Conservation (phyloP, 73 alveolate species). For the Effrenium voratum region DNA sequence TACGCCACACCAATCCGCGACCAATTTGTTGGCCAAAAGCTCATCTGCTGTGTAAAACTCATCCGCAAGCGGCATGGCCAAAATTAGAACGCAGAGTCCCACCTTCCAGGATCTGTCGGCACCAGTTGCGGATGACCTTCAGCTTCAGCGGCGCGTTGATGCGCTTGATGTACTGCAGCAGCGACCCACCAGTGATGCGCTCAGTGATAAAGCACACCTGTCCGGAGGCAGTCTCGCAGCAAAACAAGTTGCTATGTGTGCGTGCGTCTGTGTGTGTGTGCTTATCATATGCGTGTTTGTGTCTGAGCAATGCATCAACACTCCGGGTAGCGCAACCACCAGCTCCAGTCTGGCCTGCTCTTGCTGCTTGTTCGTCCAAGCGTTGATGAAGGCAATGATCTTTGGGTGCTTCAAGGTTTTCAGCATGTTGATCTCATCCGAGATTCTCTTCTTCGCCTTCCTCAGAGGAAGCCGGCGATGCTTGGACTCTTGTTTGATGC, state of each 20-base stretch:
- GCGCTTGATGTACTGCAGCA: constrained; percentile 96
- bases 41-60: not conserved
- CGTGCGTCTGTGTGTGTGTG: too few relatives aligned
- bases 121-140: constrained; percentile 98
- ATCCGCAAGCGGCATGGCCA: not conserved
- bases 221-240: too few relatives aligned
- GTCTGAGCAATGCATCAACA: too few relatives aligned
- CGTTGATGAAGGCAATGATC: constrained; percentile 96
- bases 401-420: constrained; percentile 96
- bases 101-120: constrained; percentile 97
- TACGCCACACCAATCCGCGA: not conserved
- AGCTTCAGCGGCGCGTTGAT: constrained; percentile 97
- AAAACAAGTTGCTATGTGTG: too few relatives aligned
- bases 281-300: too few relatives aligned
- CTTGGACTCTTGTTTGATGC: too few relatives aligned
- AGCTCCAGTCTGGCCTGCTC: constrained; percentile 76
- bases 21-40: not conserved
- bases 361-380: constrained; percentile 96
- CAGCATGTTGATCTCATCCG: constrained; percentile 96
- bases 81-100: not conserved
- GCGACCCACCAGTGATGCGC: constrained; percentile 97
- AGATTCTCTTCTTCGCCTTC: constrained; percentile 95
- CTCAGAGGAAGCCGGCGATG: too few relatives aligned
- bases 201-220: constrained; percentile 97
- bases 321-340: not conserved